Percentiles rank a stretch among this genome's conserved stretches.
Conservation (phyloP, 139 green algal species). For the Micractinium sp. region DNA sequence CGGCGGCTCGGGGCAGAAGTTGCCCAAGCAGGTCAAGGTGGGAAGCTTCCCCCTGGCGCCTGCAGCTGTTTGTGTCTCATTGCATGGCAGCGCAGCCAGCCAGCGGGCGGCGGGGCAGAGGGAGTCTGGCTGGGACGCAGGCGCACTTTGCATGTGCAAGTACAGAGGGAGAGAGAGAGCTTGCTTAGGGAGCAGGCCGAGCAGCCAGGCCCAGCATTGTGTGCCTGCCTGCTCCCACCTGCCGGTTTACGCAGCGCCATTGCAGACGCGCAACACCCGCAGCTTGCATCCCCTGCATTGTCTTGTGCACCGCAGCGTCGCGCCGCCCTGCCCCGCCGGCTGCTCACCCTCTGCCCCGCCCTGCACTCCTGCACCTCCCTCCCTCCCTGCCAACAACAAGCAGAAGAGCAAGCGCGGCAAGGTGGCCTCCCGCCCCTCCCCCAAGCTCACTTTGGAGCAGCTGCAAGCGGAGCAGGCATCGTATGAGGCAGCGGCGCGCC, state of each 20-base stretch:
- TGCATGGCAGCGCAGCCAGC: no score
- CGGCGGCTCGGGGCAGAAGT: constrained; percentile 1
- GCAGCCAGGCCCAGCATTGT: not conserved
- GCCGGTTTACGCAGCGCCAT: no score
- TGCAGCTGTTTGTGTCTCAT: no score
- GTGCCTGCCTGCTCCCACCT: no score
- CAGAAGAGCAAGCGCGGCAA: constrained; percentile 60
- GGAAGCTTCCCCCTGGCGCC: not conserved
- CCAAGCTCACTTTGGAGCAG: constrained; percentile 42
- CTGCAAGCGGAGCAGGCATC: constrained; percentile 41
- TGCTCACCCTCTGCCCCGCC: not conserved
- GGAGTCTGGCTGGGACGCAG: no score
- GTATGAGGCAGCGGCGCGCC: not conserved
- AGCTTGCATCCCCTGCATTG: no score
- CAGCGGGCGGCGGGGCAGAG: no score
- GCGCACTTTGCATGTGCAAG: no score
- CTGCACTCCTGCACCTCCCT: not conserved
- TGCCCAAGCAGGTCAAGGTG: constrained; percentile 38
- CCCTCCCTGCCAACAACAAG: not conserved
- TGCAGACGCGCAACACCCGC: no score
- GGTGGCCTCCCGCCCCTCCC: constrained; percentile 34
- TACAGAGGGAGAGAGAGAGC: no score
- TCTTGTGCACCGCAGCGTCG: no score
- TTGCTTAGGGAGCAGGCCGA: no score
- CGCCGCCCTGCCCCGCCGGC: not conserved